Conservation (phyloP, 1,284 basidiomycete species). For the Heterobasidion annosum region DNA sequence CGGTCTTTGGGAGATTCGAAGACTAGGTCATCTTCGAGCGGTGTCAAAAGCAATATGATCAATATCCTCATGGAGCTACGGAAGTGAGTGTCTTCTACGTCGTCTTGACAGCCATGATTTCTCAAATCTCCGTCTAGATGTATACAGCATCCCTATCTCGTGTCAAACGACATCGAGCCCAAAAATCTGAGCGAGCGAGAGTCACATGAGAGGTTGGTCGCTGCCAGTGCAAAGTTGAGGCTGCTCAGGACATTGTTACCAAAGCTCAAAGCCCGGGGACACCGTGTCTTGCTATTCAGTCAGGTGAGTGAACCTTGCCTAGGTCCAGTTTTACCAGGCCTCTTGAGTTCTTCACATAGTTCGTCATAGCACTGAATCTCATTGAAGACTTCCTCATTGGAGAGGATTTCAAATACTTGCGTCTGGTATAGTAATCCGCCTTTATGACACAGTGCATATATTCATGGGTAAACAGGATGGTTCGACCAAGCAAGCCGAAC, state of each 20-base stretch:
- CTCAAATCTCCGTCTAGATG: constrained; percentile 35
- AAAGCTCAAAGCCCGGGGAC: constrained; percentile 83
- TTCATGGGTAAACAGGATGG: constrained; percentile 60
- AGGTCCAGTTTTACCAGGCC: neutral
- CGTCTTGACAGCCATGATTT: constrained; percentile 5
- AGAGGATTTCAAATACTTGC: constrained; percentile 84
- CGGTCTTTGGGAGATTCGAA: constrained; percentile 25
- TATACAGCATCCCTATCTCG: constrained; percentile 87
- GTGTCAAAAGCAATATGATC: constrained; percentile 46
- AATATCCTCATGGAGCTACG: constrained; percentile 84
- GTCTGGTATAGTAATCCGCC: constrained; percentile 52
- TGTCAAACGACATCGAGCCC: constrained; percentile 77
- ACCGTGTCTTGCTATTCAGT: constrained; percentile 94
- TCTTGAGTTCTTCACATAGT: constrained; percentile 38
- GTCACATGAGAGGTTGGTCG: constrained; percentile 73
- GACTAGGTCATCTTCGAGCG: constrained; percentile 17
- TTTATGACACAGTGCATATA: neutral
- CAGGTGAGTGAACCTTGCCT: constrained; percentile 53
- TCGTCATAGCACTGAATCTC: constrained; percentile 85
- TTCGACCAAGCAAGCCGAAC: constrained; percentile 75
- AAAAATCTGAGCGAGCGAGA: constrained; percentile 48
- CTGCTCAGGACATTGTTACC: constrained; percentile 79
- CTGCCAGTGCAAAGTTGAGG: constrained; percentile 82
- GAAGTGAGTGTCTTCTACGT: constrained; percentile 42
- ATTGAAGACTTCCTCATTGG: constrained; percentile 91